Evolutionary conservation across 805 yeast genomes (phyloP), one percentile per base, ranked within the genome.

Genomic region (Wickerhamomyces ciferrii): DNA sequence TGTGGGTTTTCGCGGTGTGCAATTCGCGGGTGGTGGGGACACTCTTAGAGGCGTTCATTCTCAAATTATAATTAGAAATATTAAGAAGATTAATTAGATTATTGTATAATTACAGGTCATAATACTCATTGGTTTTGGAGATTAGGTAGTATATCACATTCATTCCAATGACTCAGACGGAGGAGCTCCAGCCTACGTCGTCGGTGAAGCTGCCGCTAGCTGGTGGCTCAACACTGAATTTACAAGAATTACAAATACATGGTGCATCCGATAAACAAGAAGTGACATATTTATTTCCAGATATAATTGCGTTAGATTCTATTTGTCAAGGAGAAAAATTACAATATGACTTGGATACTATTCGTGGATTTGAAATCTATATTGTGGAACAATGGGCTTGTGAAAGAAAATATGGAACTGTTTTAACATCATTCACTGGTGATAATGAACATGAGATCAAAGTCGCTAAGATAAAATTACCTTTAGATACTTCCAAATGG

Each of bases 311-410:
- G 0, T 67, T 80, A 19, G 70, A 72, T 31, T 65, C 69, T 41
- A 66, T 82, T 43, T 68, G 68, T 48, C 74, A 69, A 38, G 65
- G 70, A 48, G 55, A 65, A 14, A 61, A 63, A 41, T 74, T 69
- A 43, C 63, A 70, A 48, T 78, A 73, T 32, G 78, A 76, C 41
- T 74, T 71, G 45, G 64, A 81, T 5, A 67, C 65, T 10, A 70
- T 84, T 21, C 56, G 70, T 1, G 98, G 99, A 2, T 89, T 85
- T 60, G 98, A 94, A 64, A 77, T 87, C 15, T 94, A 94, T 62
- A 72, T 94, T 35, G 96, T 92, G 11, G 98, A 94, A 62, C 97
- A 92, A 63, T 94, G 99, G 99, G 84, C 87, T 3, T 74, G 84
- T 31, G 83, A 82, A 48, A 71, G 98, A 40, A 71, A 76, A 38